A percentile compares a stretch with the other conserved stretches of the same genome.
Conservation (phyloP, 2,329 filamentous ascomycete genomes). For the Colletotrichum spinosum region DNA sequence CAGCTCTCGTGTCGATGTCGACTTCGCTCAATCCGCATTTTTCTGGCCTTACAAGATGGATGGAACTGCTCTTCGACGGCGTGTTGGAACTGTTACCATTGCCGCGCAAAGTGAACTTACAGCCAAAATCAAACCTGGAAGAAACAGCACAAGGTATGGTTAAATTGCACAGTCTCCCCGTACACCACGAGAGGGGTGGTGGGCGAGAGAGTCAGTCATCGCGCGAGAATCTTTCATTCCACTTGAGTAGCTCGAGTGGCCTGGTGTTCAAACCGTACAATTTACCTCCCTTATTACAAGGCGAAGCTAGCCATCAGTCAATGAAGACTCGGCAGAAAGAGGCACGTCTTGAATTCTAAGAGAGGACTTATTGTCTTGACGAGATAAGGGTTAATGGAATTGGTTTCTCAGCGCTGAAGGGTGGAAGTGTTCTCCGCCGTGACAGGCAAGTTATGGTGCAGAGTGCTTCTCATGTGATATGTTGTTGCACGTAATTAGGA, state of each 20-base stretch:
- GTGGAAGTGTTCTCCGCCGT: too few relatives aligned
- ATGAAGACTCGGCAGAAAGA: constrained; percentile 67
- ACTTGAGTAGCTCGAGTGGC: constrained; percentile 81
- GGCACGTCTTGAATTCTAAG: constrained; percentile 78
- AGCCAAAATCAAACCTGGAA: constrained; percentile 64
- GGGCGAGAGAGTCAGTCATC: constrained; percentile 75
- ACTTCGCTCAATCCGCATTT: constrained; percentile 82
- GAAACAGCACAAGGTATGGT: constrained; percentile 89
- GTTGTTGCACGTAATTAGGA: too few relatives aligned
- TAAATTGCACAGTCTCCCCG: constrained; percentile 83
- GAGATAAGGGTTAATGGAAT: too few relatives aligned
- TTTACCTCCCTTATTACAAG: constrained; percentile 79
- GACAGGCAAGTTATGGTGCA: too few relatives aligned
- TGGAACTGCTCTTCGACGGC: constrained; percentile 86
- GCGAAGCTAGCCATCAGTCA: constrained; percentile 62
- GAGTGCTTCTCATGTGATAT: too few relatives aligned
- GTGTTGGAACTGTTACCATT: constrained; percentile 86
- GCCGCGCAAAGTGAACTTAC: constrained; percentile 64
- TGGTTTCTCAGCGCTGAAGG: too few relatives aligned
- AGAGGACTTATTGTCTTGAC: background rate
- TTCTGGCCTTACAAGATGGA: constrained; percentile 84
- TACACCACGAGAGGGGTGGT: constrained; percentile 90
- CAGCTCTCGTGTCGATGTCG: constrained; percentile 81
- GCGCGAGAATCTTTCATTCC: constrained; percentile 91
- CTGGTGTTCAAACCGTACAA: constrained; percentile 90